Evolutionary conservation across 1,284 basidiomycete species (phyloP).

Genomic region (Butyriboletus pseudospeciosus): DNA sequence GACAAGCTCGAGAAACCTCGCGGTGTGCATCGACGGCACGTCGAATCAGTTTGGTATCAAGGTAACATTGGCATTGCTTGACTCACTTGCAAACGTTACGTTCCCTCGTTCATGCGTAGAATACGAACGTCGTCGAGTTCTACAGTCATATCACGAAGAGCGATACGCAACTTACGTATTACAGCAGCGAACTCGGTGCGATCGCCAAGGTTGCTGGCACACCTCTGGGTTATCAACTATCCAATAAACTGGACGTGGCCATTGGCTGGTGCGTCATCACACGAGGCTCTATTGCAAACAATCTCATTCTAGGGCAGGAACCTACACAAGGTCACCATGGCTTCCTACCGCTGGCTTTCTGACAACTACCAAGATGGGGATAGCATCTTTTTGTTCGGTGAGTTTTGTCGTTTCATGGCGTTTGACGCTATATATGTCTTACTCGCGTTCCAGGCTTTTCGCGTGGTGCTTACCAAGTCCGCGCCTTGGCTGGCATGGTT

Average conservation of each 20-base stretch:
- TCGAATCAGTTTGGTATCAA: conserved; percentile 33
- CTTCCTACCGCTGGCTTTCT: conserved; percentile 37
- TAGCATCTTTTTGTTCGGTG: conserved; percentile 35
- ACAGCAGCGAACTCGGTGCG: conserved; percentile 36
- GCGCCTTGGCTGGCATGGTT: conserved; percentile 37
- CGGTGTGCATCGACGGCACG: conserved; percentile 39
- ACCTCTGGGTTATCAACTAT: conserved; percentile 12
- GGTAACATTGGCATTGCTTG: conserved; percentile 13
- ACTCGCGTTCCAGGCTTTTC: conserved; percentile 33
- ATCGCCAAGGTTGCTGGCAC: conserved; percentile 20
- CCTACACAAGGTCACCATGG: conserved; percentile 30
- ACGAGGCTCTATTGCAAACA: neutral
- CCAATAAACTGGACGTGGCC: conserved; percentile 25
- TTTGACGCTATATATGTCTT: neutral
- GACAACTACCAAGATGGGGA: conserved; percentile 34
- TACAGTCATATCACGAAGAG: conserved; percentile 32
- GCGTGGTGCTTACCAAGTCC: conserved; percentile 39
- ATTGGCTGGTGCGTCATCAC: conserved; percentile 27
- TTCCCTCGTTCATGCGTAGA: conserved; percentile 17
- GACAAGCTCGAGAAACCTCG: conserved; percentile 25
- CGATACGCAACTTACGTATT: conserved; percentile 33
- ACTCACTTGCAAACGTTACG: neutral
- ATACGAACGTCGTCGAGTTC: conserved; percentile 37
- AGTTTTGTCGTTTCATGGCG: conserved; percentile 2
- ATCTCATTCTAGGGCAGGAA: conserved; percentile 22